Percentiles rank a stretch among this genome's conserved stretches.
Evolutionary conservation across 257 asterid genomes (phyloP).

Genomic region (Paulownia fortunei): DNA sequence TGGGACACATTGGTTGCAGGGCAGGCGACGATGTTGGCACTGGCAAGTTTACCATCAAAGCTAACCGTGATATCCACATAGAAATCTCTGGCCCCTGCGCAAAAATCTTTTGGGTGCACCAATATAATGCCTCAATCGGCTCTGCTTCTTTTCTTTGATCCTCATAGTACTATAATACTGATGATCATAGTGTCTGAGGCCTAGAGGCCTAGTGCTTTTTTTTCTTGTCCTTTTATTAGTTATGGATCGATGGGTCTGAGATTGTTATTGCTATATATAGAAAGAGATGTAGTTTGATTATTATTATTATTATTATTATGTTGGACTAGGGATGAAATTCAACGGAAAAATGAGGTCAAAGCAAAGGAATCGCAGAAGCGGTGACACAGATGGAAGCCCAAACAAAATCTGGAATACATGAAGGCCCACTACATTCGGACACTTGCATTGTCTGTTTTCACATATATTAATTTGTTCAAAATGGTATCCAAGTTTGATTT

Average conservation of each 20-base stretch:
- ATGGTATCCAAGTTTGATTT: too few species aligned
- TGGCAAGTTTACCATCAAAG: constrained; percentile 41
- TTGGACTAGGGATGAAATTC: neutral
- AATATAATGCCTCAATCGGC: constrained; percentile 30
- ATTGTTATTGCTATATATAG: neutral
- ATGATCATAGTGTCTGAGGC: too few species aligned
- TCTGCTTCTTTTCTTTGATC: constrained; percentile 16
- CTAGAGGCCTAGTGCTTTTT: too few species aligned
- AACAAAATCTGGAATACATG: too few species aligned
- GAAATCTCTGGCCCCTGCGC: constrained; percentile 44
- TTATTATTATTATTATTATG: too few species aligned
- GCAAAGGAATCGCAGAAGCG: too few species aligned
- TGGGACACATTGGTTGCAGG: constrained; percentile 13
- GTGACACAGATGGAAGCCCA: too few species aligned
- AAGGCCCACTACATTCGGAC: too few species aligned
- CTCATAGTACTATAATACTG: neutral
- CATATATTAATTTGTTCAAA: too few species aligned
- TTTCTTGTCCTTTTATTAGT: too few species aligned
- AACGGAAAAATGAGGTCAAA: neutral
- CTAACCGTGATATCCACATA: constrained; percentile 41
- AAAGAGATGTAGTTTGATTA: too few species aligned
- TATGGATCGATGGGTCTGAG: neutral
- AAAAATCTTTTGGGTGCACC: constrained; percentile 37
- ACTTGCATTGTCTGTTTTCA: too few species aligned
- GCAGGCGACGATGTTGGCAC: constrained; percentile 31